Evolutionary conservation across 2,329 filamentous ascomycete genomes (phyloP).

Genomic region (Saccharata proteae): DNA sequence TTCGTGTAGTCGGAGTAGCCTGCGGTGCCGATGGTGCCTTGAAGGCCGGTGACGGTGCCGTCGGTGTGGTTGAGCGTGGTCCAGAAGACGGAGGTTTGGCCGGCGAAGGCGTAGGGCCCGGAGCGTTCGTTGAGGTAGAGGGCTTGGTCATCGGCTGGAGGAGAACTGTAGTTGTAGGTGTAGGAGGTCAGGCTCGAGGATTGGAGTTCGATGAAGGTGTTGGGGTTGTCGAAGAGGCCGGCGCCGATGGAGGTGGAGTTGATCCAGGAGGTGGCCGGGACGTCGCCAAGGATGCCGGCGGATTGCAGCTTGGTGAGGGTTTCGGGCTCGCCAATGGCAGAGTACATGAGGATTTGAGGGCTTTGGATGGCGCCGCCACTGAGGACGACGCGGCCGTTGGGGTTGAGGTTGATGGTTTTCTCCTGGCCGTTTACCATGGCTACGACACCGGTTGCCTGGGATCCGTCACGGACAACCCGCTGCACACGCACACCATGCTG

Average conservation of each 20-base stretch:
- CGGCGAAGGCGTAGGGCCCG: slow-evolving; percentile 42
- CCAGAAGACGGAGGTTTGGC: slow-evolving; percentile 44
- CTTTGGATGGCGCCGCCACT: slow-evolving; percentile 23
- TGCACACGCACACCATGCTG: slow-evolving; percentile 32
- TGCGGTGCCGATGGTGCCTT: slow-evolving; percentile 41
- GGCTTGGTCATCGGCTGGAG: slow-evolving; percentile 29
- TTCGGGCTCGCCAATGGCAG: slow-evolving; percentile 22
- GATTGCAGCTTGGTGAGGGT: slow-evolving; percentile 17
- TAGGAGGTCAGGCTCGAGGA: slow-evolving; percentile 35
- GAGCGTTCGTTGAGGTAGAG: slow-evolving; percentile 37
- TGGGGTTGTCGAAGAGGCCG: slow-evolving; percentile 44
- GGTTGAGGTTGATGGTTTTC: slow-evolving; percentile 18
- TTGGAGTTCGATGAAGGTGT: slow-evolving; percentile 40
- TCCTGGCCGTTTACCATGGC: slow-evolving; percentile 21
- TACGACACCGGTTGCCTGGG: slow-evolving; percentile 32
- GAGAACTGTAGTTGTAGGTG: slow-evolving; percentile 34
- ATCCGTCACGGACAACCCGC: slow-evolving; percentile 30
- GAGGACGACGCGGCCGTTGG: slow-evolving; percentile 23
- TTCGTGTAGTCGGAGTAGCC: slow-evolving; percentile 30
- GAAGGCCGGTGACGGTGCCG: slow-evolving; percentile 32
- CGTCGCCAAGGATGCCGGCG: slow-evolving; percentile 21
- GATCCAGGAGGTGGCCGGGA: slow-evolving; percentile 32
- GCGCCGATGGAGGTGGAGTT: slow-evolving; percentile 38
- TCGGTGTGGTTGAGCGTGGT: slow-evolving; percentile 27
- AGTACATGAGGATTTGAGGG: slow-evolving; percentile 25